Base-by-base conservation (phyloP, 2,329 filamentous ascomycete genomes). In the Ceratocystis variospora region DNA sequence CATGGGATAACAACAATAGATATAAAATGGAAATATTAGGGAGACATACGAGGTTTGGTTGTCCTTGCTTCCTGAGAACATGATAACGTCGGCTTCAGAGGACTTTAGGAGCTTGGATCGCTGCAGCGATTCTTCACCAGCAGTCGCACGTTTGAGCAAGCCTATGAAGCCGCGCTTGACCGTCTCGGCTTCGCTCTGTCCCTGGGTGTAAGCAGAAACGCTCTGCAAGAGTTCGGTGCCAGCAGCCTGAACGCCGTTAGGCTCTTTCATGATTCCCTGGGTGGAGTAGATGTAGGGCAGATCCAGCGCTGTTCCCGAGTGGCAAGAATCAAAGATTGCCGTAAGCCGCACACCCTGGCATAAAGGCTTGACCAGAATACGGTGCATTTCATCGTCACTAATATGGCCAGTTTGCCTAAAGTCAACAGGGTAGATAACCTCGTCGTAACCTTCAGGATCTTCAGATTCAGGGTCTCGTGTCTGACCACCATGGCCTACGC, bases 21-120 rank as follows among this genome's bases (percentile, higher is more conserved):
- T 46, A 12, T 17, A 41, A 4, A 41, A 12, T 6, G 46, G 70
- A 69, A 70, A 69, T 67, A 70, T 73, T 69, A 67, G 70, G 73
- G 69, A 68, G 72, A 86, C 87, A 78, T 80, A 90, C 86, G 88
- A 92, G 72, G 93, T 99, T 78, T 99, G 94, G 71, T 89, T 86
- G 73, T 97, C 94, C 76, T 97, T 97, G 79, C 90, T 96, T 66
- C 94, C 94, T 65, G 90, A 96, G 85, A 92, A 94, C 90, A 97
- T 96, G 74, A 97, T 83, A 57, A 99, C 93, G 75, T 97, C 94
- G 57, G 94, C 94, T 1, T 92, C 88, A 61, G 89, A 94, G 10
- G 93, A 96, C 81, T 96, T 96, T 53, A 93, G 96, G 70, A 87
- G 82, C 70, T 92, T 78, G 62, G 91, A 86, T 73, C 87, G 87